Evolutionary conservation across 2,329 filamentous ascomycete genomes (phyloP), one percentile per base, ranked within the genome.

Genomic region (Trichoderma brevicompactum): DNA sequence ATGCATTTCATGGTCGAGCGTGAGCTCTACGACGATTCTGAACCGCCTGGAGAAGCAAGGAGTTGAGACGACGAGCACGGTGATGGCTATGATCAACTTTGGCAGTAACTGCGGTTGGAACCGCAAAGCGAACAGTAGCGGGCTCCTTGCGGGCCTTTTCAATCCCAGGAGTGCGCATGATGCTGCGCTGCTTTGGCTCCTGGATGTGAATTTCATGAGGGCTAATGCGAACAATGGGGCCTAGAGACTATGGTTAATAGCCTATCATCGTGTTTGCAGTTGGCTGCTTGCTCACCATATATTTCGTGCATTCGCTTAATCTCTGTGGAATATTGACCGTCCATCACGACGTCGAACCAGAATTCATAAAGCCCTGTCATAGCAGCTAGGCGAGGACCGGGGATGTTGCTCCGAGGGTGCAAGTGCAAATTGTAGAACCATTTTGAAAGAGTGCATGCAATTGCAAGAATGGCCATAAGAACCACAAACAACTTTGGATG

Each of bases 181-280:
- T 70, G 58, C 70, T 67, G 53, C 71, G 71, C 65, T 70, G 74
- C 1, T 68, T 62, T 2, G 72, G 50, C 32, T 74, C 71, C 15
- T 61, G 66, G 19, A 76, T 68, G 52, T 77, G 74, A 0, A 77
- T 56, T 65, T 77, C 76, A 34, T 71, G 65, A 1, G 75, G 73
- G 36, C 71, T 75, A 65, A 77, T 72, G 5, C 74, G 69, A 32
- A 77, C 67, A 17, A 78, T 74, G 0, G 75, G 73, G 2, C 76
- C 71, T 72, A 10, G 13, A 43, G 32, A 17, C 12, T 7, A 58
- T 28, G 23, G 23, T 58, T 10, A 36, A 34, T 55, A n/a, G 13
- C 6, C 12, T 28, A 17, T 15, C 34, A 19, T 46, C 17, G 3
- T 19, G n/a, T n/a, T 46, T 19, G 6, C 1, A 2, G 6, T 46